These are phyloP conservation scores for Daldinia bambusicola DNA, from an alignment of 495 filamentous ascomycete genomes.

Conservation along the genomic window DNA sequence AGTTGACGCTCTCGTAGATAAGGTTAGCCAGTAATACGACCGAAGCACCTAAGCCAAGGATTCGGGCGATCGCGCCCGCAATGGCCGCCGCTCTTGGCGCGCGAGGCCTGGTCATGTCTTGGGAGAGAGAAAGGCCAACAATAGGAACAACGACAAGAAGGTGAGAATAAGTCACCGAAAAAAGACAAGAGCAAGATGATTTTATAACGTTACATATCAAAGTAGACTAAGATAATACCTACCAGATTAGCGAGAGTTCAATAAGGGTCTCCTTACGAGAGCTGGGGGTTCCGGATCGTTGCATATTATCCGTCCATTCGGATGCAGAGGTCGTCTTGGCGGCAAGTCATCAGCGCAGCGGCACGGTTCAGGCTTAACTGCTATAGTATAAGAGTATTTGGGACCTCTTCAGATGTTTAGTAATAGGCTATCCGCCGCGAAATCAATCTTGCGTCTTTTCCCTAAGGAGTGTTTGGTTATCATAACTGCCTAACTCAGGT, in stretches of 20 bases:
- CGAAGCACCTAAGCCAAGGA: conserved; percentile 39
- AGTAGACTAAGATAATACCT: conserved; percentile 12
- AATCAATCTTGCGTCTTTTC: background rate
- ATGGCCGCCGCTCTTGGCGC: conserved; percentile 27
- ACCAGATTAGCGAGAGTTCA: conserved; percentile 6
- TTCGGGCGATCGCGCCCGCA: conserved; percentile 33
- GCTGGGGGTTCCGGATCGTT: conserved; percentile 40
- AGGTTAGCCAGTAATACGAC: conserved; percentile 45
- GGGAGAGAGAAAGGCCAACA: background rate
- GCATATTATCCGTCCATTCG: conserved; percentile 47
- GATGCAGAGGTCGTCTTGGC: conserved; percentile 40
- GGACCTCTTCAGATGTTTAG: background rate
- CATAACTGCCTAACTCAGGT: background rate
- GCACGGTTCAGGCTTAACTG: conserved; percentile 31
- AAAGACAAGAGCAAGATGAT: conserved; percentile 21
- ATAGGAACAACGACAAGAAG: background rate
- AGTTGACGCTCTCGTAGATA: conserved; percentile 43
- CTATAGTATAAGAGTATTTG: conserved; percentile 13
- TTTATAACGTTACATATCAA: conserved; percentile 29
- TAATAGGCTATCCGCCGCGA: background rate
- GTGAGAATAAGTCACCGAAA: conserved; percentile 1
- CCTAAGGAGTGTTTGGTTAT: too few relatives aligned
- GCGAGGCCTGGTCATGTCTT: conserved; percentile 38
- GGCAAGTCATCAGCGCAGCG: conserved; percentile 29
- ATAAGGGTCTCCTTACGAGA: conserved; percentile 1